Base-by-base conservation (phyloP, 83 land plant species). In the Thuja plicata region DNA sequence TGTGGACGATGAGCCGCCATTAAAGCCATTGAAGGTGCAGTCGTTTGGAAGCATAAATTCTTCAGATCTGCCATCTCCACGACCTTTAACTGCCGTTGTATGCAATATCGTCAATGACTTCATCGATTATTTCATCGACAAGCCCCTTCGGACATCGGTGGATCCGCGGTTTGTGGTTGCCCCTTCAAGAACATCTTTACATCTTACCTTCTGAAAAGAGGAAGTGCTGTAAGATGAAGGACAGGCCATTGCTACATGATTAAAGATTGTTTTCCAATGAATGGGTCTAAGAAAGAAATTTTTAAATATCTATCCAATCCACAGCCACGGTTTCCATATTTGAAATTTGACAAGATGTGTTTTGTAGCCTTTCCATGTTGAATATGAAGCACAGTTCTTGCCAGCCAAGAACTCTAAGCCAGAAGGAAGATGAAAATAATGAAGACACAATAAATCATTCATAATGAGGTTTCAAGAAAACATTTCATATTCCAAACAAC, bases 61-160 rank as follows among this genome's bases (percentile, higher is more conserved):
- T n/a, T 1, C 55, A n/a, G 17, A 41, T 13, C 6, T 48, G 6
- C 32, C 11, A 9, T 83, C 48, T 1, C 13, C 85, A 15, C 54
- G 54, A 32, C 30, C 87, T 6, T 1, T 86, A 17, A 11, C 41
- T 1, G 74, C 73, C 2, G 46, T 86, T 34, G 30, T 86, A 8
- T 86, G 73, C 43, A 86, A 57, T 37, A 74, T 43, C 1, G 30
- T 86, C 15, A 74, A 86, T 4, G 73, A 86, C 60, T n/a, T 86
- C 10, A 86, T 86, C 41, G 57, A 35, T 3, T 57, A 54, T 57
- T 86, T 35, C 24, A 24, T 86, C 1, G 87, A 62, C 0, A 54
- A 86, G n/a, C 87, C 87, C 5, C 73, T 86, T 12, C 35, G 87
- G 40, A 45, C 73, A 35, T 86, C 73, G 24, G n/a, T 86, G 73